Conservation (phyloP, 371 early-diverging fungal species). For the Haplosporangium sp. region DNA sequence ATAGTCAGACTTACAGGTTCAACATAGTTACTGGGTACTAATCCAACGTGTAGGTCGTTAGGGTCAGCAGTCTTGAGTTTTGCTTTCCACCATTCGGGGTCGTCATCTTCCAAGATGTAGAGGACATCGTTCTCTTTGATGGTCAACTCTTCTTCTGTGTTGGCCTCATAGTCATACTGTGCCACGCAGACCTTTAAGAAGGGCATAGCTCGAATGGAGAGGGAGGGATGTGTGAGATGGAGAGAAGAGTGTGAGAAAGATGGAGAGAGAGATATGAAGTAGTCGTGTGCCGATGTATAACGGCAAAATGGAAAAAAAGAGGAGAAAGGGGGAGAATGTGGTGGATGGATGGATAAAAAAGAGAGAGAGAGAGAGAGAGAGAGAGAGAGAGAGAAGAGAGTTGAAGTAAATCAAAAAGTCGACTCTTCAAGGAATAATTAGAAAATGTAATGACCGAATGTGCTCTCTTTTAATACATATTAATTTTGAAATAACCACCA, state of each 20-base stretch:
- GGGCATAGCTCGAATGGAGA: conserved; percentile 57
- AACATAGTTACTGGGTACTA: conserved; percentile 84
- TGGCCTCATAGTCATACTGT: conserved; percentile 89
- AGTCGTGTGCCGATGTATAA: conserved; percentile 2
- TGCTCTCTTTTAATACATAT: too few relatives aligned
- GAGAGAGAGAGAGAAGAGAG: conserved; percentile 4
- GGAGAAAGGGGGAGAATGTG: background rate
- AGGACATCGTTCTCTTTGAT: conserved; percentile 83
- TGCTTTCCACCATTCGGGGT: conserved; percentile 86
- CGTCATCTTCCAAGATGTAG: conserved; percentile 79
- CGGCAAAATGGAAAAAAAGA: background rate
- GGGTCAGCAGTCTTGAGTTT: conserved; percentile 66
- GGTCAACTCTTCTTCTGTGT: conserved; percentile 87
- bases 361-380: background rate
- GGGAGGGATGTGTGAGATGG: background rate
- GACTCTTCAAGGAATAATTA: background rate
- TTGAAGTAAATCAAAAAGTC: background rate
- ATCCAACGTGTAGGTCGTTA: conserved; percentile 67
- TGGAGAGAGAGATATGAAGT: background rate
- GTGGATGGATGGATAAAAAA: background rate
- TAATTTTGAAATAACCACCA: too few relatives aligned
- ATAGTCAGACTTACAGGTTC: conserved; percentile 65
- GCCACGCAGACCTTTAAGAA: conserved; percentile 65
- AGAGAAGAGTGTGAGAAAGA: background rate
- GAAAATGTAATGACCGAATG: background rate